phyloP scores from a whole-genome alignment of 1,284 basidiomycete genomes.

The Phellopilus nigrolimitatus region DNA sequence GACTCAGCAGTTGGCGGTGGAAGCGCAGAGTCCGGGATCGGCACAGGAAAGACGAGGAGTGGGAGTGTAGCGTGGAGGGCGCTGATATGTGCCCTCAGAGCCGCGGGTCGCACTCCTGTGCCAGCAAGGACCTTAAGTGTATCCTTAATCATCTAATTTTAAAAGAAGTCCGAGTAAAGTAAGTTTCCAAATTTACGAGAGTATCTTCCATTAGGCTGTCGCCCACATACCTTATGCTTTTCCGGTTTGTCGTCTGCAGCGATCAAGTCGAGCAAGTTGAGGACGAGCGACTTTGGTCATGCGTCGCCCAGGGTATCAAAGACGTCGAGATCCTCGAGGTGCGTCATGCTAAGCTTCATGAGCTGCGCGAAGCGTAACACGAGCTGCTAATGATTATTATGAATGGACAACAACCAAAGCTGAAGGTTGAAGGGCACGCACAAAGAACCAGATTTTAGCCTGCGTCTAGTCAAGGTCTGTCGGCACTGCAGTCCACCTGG shows the following conservation, averaged over 20 bases:
- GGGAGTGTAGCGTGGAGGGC: conserved; percentile 36
- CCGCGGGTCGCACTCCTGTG: too few species aligned
- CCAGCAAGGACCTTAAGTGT: too few species aligned
- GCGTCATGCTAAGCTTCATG: too few species aligned
- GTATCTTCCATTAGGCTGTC: too few species aligned
- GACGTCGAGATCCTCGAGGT: too few species aligned
- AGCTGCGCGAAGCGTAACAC: conserved; percentile 53
- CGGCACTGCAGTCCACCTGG: conserved; percentile 47
- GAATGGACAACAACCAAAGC: not conserved
- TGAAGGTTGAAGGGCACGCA: conserved; percentile 13
- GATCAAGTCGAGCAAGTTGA: too few species aligned
- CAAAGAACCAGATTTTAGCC: conserved; percentile 50
- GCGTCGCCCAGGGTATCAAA: too few species aligned
- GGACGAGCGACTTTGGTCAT: too few species aligned
- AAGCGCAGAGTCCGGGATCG: conserved; percentile 24
- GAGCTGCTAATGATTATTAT: conserved; percentile 39
- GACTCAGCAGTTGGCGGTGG: conserved; percentile 28
- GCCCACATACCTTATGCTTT: conserved; percentile 33
- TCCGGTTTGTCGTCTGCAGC: conserved; percentile 36
- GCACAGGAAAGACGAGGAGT: not conserved
- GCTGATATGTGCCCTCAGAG: too few species aligned
- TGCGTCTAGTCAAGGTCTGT: too few species aligned
- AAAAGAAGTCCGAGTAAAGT: not conserved
- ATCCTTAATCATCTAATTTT: conserved; percentile 38
- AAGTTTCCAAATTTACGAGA: conserved; percentile 23